These are phyloP conservation scores for Leccinum boreale DNA, from an alignment of 768 basidiomycete species.

Conservation along the genomic window DNA sequence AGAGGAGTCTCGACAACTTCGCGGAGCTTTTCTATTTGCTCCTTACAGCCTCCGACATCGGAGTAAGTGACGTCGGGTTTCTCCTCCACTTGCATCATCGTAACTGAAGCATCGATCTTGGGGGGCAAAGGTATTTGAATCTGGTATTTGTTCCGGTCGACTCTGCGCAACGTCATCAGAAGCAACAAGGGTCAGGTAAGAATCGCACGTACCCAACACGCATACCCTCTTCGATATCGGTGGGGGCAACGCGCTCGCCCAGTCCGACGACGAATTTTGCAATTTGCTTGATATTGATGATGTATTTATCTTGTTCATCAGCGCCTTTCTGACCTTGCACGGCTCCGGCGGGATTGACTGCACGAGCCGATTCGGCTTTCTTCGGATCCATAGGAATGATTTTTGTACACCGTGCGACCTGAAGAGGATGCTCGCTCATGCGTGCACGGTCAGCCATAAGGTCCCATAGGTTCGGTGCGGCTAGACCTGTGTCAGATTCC, in stretches of 20 bases:
- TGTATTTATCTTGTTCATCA: slow-evolving; percentile 98
- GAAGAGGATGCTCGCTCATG: slow-evolving; percentile 90
- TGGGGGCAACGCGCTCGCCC: slow-evolving; percentile 93
- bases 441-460: slow-evolving; percentile 88
- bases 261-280: slow-evolving; percentile 99
- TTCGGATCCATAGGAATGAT: slow-evolving; percentile 84
- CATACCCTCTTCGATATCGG: slow-evolving; percentile 99
- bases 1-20: slow-evolving; percentile 98
- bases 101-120: slow-evolving; percentile 98
- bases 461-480: slow-evolving; percentile 97
- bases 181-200: background rate
- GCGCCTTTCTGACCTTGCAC: slow-evolving; percentile 91
- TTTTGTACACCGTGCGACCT: slow-evolving; percentile 98
- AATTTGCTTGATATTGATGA: slow-evolving; percentile 99
- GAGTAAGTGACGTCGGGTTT: slow-evolving; percentile 98
- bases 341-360: slow-evolving; percentile 75
- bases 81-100: slow-evolving; percentile 99
- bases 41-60: slow-evolving; percentile 97
- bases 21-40: slow-evolving; percentile 97
- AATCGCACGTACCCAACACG: slow-evolving; percentile 82
- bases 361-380: slow-evolving; percentile 72
- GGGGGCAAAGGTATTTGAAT: slow-evolving; percentile 98
- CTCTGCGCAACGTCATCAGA: slow-evolving; percentile 44
- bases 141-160: slow-evolving; percentile 95
- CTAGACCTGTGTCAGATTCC: slow-evolving; percentile 97